These are phyloP conservation scores for Coemansia sp. DNA, from an alignment of 192 early-diverging fungal species.

Conservation along the genomic window DNA sequence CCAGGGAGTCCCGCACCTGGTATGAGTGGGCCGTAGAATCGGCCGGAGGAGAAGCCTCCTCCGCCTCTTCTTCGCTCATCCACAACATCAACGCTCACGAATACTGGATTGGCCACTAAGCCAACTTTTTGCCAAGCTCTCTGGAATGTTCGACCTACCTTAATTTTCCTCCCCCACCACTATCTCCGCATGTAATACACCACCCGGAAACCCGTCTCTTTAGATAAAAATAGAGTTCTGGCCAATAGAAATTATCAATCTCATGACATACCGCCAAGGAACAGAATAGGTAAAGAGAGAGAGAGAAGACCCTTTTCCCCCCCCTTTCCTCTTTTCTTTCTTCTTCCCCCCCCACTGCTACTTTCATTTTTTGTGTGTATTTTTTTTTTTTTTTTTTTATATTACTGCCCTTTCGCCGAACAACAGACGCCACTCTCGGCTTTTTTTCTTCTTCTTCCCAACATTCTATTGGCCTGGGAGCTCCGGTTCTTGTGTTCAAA, in stretches of 20 bases:
- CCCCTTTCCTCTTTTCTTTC: neutral
- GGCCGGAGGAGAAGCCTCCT: neutral
- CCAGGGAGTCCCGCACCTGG: conserved; percentile 86
- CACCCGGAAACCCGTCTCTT: neutral
- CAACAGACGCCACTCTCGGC: neutral
- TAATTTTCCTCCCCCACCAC: neutral
- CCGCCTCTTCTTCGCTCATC: conserved; percentile 18
- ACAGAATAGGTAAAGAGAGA: neutral
- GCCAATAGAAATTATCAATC: neutral
- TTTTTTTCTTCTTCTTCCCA: neutral
- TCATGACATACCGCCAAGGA: neutral
- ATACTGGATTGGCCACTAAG: conserved; percentile 43
- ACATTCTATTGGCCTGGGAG: neutral
- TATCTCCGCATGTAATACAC: conserved; percentile 6
- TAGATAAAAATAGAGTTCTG: neutral
- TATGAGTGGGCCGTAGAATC: conserved; percentile 87
- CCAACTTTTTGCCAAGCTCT: neutral
- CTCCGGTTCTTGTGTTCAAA: neutral
- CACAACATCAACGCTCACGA: conserved; percentile 46
- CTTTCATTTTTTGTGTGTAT: conserved; percentile 2
- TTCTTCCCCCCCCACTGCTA: neutral
- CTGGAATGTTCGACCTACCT: neutral
- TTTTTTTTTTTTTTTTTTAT: neutral
- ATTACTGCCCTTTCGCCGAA: neutral
- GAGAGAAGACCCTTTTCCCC: neutral